Conservation (phyloP, 306 rosid species). For the Glycine latifolia region DNA sequence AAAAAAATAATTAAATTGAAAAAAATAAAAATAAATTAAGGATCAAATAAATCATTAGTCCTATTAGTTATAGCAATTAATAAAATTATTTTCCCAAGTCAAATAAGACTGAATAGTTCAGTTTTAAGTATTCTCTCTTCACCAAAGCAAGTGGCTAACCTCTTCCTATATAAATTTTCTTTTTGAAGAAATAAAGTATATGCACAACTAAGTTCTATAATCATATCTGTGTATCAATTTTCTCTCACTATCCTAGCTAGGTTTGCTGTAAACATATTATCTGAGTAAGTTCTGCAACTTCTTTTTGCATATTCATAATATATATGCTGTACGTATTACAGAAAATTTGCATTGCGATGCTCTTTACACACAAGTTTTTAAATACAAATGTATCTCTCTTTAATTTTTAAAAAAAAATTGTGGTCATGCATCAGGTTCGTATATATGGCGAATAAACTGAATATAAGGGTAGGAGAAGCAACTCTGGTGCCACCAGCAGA, state of each 20-base stretch:
- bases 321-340: too few relatives aligned
- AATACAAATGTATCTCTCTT: too few relatives aligned
- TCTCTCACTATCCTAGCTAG: neutral
- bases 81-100: neutral
- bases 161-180: neutral
- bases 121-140: neutral
- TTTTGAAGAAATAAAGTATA: neutral
- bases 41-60: too few relatives aligned
- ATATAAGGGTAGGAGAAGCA: neutral
- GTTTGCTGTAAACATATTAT: neutral
- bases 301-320: neutral
- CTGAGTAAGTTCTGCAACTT: neutral
- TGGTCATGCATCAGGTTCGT: neutral
- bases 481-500: neutral
- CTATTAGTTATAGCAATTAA: too few relatives aligned
- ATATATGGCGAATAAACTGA: neutral
- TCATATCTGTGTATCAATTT: neutral
- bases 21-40: too few relatives aligned
- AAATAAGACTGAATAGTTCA: neutral
- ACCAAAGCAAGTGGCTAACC: neutral
- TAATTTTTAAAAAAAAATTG: too few relatives aligned
- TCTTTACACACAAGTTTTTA: too few relatives aligned
- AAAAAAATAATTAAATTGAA: too few relatives aligned
- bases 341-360: too few relatives aligned
- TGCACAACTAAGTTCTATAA: neutral